Evolutionary conservation across 208 protist species (phyloP).

Genomic region (Trypanosoma lewisi): DNA sequence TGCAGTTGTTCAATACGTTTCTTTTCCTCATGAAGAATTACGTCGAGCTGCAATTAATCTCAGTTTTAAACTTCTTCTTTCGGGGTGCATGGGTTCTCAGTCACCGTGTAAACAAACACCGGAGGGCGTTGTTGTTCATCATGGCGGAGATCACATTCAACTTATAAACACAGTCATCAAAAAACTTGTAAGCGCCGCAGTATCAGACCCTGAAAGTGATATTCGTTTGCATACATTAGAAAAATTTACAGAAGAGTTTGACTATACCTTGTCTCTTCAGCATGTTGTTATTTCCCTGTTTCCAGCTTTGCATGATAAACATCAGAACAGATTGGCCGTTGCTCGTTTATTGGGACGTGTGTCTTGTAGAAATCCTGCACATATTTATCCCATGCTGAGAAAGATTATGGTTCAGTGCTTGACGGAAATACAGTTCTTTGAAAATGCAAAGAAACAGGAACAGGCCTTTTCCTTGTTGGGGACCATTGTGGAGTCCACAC

Average conservation of each 20-base stretch:
- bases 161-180: slow-evolving; percentile 76
- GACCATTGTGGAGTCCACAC: slow-evolving; percentile 75
- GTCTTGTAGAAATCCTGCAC: slow-evolving; percentile 70
- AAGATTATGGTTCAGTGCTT: slow-evolving; percentile 84
- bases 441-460: slow-evolving; percentile 75
- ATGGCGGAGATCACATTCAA: slow-evolving; percentile 75
- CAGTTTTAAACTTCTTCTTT: slow-evolving; percentile 87
- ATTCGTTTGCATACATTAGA: slow-evolving; percentile 85
- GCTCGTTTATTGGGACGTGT: slow-evolving; percentile 82
- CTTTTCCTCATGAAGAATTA: slow-evolving; percentile 80
- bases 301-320: slow-evolving; percentile 84
- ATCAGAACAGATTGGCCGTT: slow-evolving; percentile 78
- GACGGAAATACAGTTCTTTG: slow-evolving; percentile 81
- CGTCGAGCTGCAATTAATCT: slow-evolving; percentile 83
- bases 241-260: slow-evolving; percentile 66
- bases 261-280: slow-evolving; percentile 77
- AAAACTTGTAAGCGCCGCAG: slow-evolving; percentile 80
- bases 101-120: slow-evolving; percentile 59
- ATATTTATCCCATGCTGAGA: slow-evolving; percentile 79
- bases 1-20: slow-evolving; percentile 71
- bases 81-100: slow-evolving; percentile 65
- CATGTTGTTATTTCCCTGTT: slow-evolving; percentile 68
- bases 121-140: slow-evolving; percentile 76
- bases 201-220: slow-evolving; percentile 86
- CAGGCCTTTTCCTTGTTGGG: slow-evolving; percentile 75